phyloP scores from a whole-genome alignment of 352 stramenopile genomes.

The Saprolegnia diclina region DNA sequence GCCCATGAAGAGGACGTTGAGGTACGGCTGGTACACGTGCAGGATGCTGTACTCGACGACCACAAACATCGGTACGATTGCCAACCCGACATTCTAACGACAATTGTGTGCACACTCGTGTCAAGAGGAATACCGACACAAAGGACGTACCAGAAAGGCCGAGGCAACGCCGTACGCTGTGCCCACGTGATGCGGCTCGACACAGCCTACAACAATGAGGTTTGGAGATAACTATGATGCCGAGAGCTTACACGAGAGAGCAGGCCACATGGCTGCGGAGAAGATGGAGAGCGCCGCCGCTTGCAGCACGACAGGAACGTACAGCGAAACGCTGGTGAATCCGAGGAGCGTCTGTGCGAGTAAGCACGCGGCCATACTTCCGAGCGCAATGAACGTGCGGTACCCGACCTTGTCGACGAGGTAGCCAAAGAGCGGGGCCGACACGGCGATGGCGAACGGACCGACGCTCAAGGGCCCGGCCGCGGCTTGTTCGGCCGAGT shows the following conservation, averaged over 20 bases:
- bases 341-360: background rate
- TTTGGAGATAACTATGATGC: too few species aligned
- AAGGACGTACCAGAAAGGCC: slow-evolving; percentile 8
- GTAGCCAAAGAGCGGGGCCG: slow-evolving; percentile 6
- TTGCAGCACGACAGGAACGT: background rate
- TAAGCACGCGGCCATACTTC: background rate
- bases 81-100: slow-evolving; percentile 19
- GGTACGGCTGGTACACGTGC: slow-evolving; percentile 3
- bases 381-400: background rate
- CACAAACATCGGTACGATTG: slow-evolving; percentile 12
- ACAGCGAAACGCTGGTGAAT: background rate
- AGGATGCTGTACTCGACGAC: slow-evolving; percentile 2
- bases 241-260: background rate
- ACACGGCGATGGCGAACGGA: slow-evolving; percentile 1
- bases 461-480: slow-evolving; percentile 76
- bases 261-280: background rate
- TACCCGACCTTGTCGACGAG: slow-evolving; percentile 8
- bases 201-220: slow-evolving; percentile 17
- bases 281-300: background rate
- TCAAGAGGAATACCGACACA: too few species aligned
- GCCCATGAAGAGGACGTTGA: slow-evolving; percentile 11
- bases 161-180: slow-evolving; percentile 16
- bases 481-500: slow-evolving; percentile 51
- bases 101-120: background rate
- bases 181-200: slow-evolving; percentile 12